Evolutionary conservation across 75 land plant genomes (phyloP).

Genomic region (Selaginella moellendorffii): DNA sequence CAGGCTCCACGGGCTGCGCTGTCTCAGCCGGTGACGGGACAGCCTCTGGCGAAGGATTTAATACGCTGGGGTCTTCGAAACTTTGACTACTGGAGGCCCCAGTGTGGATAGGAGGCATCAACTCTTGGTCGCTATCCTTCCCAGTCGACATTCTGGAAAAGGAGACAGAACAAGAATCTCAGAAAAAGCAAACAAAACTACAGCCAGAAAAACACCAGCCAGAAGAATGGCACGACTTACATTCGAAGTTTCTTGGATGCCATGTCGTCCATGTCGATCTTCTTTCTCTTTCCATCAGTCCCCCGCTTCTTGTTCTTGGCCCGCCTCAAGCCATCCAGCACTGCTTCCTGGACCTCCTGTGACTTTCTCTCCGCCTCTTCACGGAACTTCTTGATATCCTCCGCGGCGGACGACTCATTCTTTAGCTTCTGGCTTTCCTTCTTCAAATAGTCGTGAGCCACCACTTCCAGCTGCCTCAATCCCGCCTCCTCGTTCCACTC

Average conservation of each 20-base stretch:
- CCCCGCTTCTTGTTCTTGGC: conserved; percentile 20
- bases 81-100: conserved; percentile 23
- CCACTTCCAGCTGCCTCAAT: conserved; percentile 36
- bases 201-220: background rate
- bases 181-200: conserved; percentile 1
- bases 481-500: conserved; percentile 14
- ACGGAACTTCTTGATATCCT: conserved; percentile 49
- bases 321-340: conserved; percentile 23
- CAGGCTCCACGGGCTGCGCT: conserved; percentile 6
- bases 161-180: background rate
- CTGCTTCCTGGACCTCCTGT: conserved; percentile 34
- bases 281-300: conserved; percentile 27
- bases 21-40: conserved; percentile 21
- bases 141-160: conserved; percentile 2
- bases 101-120: conserved; percentile 11
- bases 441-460: conserved; percentile 73
- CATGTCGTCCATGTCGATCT: conserved; percentile 10
- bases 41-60: conserved; percentile 15
- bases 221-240: background rate
- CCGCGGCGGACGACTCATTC: conserved; percentile 12
- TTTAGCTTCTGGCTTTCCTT: conserved; percentile 55
- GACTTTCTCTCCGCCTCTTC: conserved; percentile 37
- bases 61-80: conserved; percentile 23
- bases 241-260: conserved; percentile 31
- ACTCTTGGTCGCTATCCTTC: conserved; percentile 23